Base-by-base conservation (phyloP, 352 stramenopile genomes). In the Pythium chondricola region DNA sequence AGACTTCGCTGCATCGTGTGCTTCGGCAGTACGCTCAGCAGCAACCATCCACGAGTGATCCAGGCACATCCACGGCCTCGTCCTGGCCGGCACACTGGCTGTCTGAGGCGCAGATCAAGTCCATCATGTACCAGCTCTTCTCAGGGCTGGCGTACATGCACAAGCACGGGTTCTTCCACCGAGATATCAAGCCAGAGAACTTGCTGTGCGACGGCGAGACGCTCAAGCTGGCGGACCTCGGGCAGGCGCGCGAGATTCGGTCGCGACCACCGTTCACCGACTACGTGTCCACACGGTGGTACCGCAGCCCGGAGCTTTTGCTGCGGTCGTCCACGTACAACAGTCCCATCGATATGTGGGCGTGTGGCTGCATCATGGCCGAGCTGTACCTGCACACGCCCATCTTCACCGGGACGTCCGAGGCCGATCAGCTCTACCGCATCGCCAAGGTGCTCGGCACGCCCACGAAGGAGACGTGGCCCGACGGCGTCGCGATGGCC, bases 391-490 rank as follows among this genome's bases (percentile, higher is more conserved):
- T 86, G 9, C 80, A 78, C 32, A 60, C 68, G n/a, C 75, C 76
- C 20, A 52, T 89, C 8, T 94, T 92, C 48, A 68, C 79, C n/a
- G 77, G 96, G 5, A 83, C 68, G 16, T 93, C 70, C 17, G 96
- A 99, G 61, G 83, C 93, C 17, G 95, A 99, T 69, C 89, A 99
- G 66, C 83, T 99, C 22, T 91, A 91, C 58, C 96, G 97, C 26
- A 97, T 98, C 52, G 96, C 82, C 71, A 85, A 78, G 30, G 71
- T 98, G n/a, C 59, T 98, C 18, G 93, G 93, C 6, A 78, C 85
- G 6, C 94, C 95, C 2, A 96, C 82, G 0, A 84, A 85, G 35
- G 67, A 88, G 29, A 90, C 35, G 17, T 99, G 95, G 96, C 67
- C 78, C 11, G 93, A 98, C 33, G 94, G 91, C 33, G 64, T 95